Percentiles rank a stretch among this genome's conserved stretches.
These are phyloP conservation scores for Madurella fahalii DNA, from an alignment of 2,329 filamentous ascomycete species.

Conservation along the genomic window DNA sequence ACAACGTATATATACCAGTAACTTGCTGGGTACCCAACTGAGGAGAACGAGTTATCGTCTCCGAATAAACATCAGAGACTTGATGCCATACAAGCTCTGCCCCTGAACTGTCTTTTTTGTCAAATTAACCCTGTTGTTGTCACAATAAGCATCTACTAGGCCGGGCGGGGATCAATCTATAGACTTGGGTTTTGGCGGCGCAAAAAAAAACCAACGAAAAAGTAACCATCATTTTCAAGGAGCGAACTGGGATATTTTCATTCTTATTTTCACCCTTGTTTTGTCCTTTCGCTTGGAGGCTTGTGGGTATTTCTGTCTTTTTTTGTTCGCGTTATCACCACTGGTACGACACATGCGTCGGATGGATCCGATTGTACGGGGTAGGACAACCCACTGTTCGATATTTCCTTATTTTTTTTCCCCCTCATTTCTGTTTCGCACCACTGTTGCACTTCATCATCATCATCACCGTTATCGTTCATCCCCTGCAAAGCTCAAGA, in stretches of 20 bases:
- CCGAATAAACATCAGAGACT: background rate
- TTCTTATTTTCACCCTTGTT: background rate
- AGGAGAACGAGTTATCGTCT: background rate
- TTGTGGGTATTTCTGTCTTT: background rate
- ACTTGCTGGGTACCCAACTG: background rate
- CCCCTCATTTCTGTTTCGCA: background rate
- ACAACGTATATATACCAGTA: background rate
- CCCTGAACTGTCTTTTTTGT: background rate
- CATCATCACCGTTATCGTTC: background rate
- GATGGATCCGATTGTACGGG: background rate
- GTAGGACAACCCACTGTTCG: conserved; percentile 1
- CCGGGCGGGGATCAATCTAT: conserved; percentile 9
- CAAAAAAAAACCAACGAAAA: conserved; percentile 12
- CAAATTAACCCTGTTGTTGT: conserved; percentile 6
- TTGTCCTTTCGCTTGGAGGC: background rate
- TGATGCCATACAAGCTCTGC: conserved; percentile 2
- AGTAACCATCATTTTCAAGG: background rate
- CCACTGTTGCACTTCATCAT: background rate
- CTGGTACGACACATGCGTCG: background rate
- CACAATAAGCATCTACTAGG: conserved; percentile 14
- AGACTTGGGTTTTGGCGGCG: conserved; percentile 15
- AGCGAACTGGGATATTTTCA: background rate
- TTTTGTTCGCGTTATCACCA: background rate
- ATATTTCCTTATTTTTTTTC: background rate
- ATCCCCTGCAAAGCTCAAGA: background rate